phyloP scores from a whole-genome alignment of 331 rosid species.

The Ulmus americana region DNA sequence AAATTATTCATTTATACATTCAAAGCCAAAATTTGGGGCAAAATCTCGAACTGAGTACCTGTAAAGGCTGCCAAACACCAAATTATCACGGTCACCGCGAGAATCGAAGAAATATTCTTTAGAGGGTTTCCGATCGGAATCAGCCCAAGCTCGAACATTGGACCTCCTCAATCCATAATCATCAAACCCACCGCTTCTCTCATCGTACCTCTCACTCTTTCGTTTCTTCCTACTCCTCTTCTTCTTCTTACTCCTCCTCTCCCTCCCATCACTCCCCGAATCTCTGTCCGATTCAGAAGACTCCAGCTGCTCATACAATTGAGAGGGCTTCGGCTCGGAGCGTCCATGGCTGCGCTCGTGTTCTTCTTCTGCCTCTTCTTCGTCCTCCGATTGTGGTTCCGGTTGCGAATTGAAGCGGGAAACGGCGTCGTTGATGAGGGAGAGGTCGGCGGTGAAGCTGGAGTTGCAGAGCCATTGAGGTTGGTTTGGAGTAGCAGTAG shows the following conservation, averaged over 20 bases:
- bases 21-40: background rate
- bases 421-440: conserved; percentile 56
- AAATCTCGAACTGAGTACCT: conserved; percentile 34
- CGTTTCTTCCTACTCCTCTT: conserved; percentile 39
- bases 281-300: conserved; percentile 55
- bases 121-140: conserved; percentile 40
- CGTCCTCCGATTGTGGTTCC: background rate
- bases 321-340: conserved; percentile 12
- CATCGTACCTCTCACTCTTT: conserved; percentile 38
- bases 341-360: conserved; percentile 10
- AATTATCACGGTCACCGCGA: conserved; percentile 76
- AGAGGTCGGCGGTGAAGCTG: conserved; percentile 69
- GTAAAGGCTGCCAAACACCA: conserved; percentile 71
- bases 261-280: conserved; percentile 13
- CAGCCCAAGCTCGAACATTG: conserved; percentile 69
- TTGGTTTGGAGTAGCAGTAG: conserved; percentile 25
- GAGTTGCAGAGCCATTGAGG: conserved; percentile 79
- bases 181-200: conserved; percentile 33
- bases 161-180: conserved; percentile 63
- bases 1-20: background rate
- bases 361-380: conserved; percentile 30
- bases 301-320: conserved; percentile 59
- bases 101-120: conserved; percentile 79
- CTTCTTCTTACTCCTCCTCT: conserved; percentile 26
- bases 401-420: conserved; percentile 24